phyloP scores from a whole-genome alignment of 345 rosid species.

The Murraya paniculata region DNA sequence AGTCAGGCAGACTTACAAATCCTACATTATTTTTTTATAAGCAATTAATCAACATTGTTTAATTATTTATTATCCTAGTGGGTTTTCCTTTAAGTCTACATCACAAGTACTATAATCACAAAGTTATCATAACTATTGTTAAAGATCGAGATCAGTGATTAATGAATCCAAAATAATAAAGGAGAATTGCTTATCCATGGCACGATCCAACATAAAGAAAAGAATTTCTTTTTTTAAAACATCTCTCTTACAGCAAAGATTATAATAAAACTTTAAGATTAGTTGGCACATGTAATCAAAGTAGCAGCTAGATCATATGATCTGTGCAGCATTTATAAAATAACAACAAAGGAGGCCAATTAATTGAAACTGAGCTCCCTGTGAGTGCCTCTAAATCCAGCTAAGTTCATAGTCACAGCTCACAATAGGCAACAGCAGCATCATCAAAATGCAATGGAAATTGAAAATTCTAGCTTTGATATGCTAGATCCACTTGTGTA shows the following conservation, averaged over 20 bases:
- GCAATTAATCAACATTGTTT: neutral
- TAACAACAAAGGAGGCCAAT: slow-evolving; percentile 20
- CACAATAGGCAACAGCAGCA: neutral
- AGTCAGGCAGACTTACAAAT: slow-evolving; percentile 18
- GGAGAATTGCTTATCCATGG: neutral
- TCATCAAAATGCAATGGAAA: too few species aligned
- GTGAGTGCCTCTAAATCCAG: slow-evolving; percentile 15
- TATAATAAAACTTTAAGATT: slow-evolving; percentile 16
- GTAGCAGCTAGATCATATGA: slow-evolving; percentile 14
- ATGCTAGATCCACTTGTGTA: slow-evolving; percentile 7
- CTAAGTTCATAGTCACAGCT: neutral
- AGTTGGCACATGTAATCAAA: slow-evolving; percentile 24
- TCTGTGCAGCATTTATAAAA: slow-evolving; percentile 12
- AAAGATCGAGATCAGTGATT: neutral
- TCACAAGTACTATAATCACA: neutral
- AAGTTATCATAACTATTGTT: neutral
- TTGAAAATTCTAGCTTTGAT: neutral
- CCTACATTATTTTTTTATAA: neutral
- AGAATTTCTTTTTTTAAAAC: neutral
- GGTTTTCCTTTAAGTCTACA: slow-evolving; percentile 26
- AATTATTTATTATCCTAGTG: slow-evolving; percentile 11
- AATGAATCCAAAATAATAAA: slow-evolving; percentile 12
- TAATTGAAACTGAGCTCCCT: slow-evolving; percentile 20
- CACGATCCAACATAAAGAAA: neutral
- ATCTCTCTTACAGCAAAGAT: slow-evolving; percentile 2